These are phyloP conservation scores for Mollisiaceae sp. DNA, from an alignment of 2,329 filamentous ascomycete species.

Conservation along the genomic window DNA sequence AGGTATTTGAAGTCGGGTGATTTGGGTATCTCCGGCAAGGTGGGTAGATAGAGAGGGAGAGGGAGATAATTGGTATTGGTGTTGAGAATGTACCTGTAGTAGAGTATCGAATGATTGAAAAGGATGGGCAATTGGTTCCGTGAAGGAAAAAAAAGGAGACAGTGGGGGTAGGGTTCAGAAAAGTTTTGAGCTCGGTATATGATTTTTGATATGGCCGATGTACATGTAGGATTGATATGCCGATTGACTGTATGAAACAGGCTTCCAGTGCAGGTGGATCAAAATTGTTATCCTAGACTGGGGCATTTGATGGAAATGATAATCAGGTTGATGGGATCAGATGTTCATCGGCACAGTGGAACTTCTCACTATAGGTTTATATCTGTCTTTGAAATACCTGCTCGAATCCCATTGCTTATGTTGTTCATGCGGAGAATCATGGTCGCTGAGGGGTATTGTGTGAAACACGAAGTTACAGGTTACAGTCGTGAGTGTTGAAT, in stretches of 20 bases:
- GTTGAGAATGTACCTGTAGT: neutral
- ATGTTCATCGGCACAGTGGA: too few relatives aligned
- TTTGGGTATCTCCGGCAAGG: neutral
- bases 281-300: neutral
- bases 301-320: neutral
- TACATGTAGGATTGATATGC: constrained; percentile 3
- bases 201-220: neutral
- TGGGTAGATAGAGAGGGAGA: neutral
- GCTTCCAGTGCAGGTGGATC: neutral
- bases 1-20: neutral
- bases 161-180: neutral
- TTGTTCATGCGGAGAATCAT: neutral
- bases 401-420: neutral
- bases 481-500: neutral
- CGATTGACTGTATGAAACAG: neutral
- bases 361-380: neutral
- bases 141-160: neutral
- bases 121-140: neutral
- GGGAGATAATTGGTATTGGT: neutral
- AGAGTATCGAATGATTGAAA: neutral
- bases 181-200: neutral
- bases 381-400: neutral
- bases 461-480: neutral
- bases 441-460: neutral
- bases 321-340: neutral